phyloP scores from a whole-genome alignment of 2,329 filamentous ascomycete species.

The Penicillium vulpinum region DNA sequence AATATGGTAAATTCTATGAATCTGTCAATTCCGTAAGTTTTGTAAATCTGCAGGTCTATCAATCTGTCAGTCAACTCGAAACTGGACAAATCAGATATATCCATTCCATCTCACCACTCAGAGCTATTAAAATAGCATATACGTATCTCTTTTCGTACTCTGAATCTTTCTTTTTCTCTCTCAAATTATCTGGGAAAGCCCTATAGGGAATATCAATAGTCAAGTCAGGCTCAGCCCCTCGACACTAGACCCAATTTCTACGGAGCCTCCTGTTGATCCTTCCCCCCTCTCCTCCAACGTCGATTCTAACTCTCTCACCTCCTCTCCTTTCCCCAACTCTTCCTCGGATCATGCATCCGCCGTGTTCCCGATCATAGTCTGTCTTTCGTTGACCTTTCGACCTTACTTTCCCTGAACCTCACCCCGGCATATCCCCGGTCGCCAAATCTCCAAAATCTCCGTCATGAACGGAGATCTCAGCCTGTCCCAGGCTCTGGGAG shows the following conservation, averaged over 20 bases:
- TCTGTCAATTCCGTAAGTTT: neutral
- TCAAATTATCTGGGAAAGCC: neutral
- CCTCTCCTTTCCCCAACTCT: conserved; percentile 4
- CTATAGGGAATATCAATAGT: conserved; percentile 3
- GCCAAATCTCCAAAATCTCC: conserved; percentile 25
- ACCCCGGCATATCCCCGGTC: neutral
- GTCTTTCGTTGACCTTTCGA: conserved; percentile 13
- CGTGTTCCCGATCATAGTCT: conserved; percentile 31
- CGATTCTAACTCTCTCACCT: neutral
- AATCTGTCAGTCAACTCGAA: neutral
- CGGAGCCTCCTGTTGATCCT: conserved; percentile 29
- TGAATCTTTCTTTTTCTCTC: neutral
- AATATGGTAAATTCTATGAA: neutral
- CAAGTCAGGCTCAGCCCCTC: conserved; percentile 19
- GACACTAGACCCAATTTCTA: conserved; percentile 23
- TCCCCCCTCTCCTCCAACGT: conserved; percentile 12
- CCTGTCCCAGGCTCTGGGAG: conserved; percentile 87
- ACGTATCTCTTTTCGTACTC: neutral
- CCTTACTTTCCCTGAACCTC: conserved; percentile 6
- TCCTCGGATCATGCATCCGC: conserved; percentile 34
- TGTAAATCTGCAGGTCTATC: neutral
- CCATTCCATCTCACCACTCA: neutral
- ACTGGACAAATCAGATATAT: conserved; percentile 7
- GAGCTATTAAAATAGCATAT: neutral
- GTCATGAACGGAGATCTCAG: conserved; percentile 89